Evolutionary conservation across 768 basidiomycete species (phyloP).

Genomic region (Lentinula sp.): DNA sequence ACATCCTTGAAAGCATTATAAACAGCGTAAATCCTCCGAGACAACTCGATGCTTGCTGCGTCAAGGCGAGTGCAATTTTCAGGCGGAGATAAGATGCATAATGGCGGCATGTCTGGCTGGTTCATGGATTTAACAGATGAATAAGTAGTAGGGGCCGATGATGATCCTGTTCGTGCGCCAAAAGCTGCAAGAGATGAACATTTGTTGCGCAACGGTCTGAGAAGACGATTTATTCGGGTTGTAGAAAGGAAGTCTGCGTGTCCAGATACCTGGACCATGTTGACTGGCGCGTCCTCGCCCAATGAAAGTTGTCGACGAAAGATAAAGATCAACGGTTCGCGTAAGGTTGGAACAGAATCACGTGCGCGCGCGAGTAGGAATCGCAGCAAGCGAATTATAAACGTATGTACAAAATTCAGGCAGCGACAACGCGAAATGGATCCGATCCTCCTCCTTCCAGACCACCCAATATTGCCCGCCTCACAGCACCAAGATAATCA

Average conservation of each 20-base stretch:
- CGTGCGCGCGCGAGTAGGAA: too few relatives aligned
- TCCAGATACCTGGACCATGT: neutral
- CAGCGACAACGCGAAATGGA: constrained; percentile 47
- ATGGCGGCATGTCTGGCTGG: neutral
- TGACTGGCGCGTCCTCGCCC: neutral
- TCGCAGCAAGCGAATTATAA: too few relatives aligned
- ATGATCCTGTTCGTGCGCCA: neutral
- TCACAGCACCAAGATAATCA: constrained; percentile 71
- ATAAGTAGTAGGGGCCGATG: neutral
- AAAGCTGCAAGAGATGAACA: constrained; percentile 15
- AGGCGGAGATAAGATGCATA: constrained; percentile 6
- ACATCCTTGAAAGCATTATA: constrained; percentile 52
- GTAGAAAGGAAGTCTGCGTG: constrained; percentile 7
- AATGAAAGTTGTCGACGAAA: neutral
- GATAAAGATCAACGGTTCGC: too few relatives aligned
- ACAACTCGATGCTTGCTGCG: constrained; percentile 28
- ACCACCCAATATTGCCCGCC: constrained; percentile 64
- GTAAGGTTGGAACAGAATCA: too few relatives aligned
- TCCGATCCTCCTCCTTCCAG: constrained; percentile 74
- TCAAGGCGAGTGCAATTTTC: neutral
- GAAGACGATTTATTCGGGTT: constrained; percentile 16
- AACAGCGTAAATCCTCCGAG: constrained; percentile 44
- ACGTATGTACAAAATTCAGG: neutral
- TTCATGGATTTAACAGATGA: constrained; percentile 5
- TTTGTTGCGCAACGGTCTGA: constrained; percentile 18